Conservation (phyloP, 2,329 filamentous ascomycete species). For the Phialocephala sp. region DNA sequence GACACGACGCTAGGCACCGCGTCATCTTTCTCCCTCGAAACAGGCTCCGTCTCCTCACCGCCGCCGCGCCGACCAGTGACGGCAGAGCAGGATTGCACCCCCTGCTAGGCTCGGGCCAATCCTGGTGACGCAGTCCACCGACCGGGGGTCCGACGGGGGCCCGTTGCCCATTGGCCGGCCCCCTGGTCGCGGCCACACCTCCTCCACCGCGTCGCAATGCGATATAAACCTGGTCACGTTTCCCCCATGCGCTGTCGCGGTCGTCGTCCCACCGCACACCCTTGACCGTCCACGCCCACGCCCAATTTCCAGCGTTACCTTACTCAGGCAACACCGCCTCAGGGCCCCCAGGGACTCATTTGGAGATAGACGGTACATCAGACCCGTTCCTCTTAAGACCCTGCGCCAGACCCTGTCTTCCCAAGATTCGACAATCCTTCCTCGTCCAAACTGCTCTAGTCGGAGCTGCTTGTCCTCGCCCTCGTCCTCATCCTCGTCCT, state of each 20-base stretch:
- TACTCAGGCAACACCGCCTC: slow-evolving; percentile 21
- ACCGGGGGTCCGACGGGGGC: not conserved
- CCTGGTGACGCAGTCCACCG: slow-evolving; percentile 6
- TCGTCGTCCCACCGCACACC: slow-evolving; percentile 29
- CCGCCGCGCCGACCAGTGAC: slow-evolving; percentile 23
- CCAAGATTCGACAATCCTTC: slow-evolving; percentile 34
- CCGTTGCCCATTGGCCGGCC: slow-evolving; percentile 28
- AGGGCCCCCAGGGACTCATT: not conserved
- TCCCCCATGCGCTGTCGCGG: slow-evolving; percentile 43
- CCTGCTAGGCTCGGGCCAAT: slow-evolving; percentile 21
- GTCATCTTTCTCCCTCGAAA: slow-evolving; percentile 28
- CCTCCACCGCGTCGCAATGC: slow-evolving; percentile 20
- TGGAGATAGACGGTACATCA: slow-evolving; percentile 11
- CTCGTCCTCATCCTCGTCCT: slow-evolving; percentile 17
- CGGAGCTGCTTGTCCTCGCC: slow-evolving; percentile 18
- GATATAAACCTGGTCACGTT: slow-evolving; percentile 41
- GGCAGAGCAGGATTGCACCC: slow-evolving; percentile 19
- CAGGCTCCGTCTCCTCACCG: slow-evolving; percentile 12
- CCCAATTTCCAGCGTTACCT: slow-evolving; percentile 15
- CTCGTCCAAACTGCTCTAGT: slow-evolving; percentile 20
- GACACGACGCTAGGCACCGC: slow-evolving; percentile 33
- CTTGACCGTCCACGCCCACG: not conserved
- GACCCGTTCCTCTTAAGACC: slow-evolving; percentile 17
- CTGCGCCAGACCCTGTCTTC: slow-evolving; percentile 15
- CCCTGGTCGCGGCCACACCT: slow-evolving; percentile 1